Conservation (phyloP, 2,329 filamentous ascomycete genomes). For the Esteya vermicola region DNA sequence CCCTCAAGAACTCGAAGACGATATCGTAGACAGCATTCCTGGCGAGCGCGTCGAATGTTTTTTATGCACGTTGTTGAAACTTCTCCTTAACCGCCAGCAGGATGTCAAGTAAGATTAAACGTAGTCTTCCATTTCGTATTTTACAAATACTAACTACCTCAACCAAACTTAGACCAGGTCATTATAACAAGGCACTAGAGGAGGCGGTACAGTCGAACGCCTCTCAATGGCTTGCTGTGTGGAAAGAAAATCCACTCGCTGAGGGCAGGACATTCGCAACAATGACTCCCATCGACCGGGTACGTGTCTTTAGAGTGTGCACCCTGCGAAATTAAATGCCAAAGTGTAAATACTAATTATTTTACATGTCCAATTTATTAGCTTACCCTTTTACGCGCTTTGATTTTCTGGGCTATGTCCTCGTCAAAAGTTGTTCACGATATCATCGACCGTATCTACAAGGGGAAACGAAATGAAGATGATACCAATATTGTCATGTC, state of each 20-base stretch:
- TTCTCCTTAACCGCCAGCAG: conserved; percentile 94
- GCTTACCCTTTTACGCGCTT: conserved; percentile 69
- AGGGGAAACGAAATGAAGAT: conserved; percentile 69
- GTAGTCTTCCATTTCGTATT: conserved; percentile 8
- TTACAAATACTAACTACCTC: conserved; percentile 1
- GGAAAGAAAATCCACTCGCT: conserved; percentile 74
- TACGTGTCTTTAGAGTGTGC: conserved; percentile 31
- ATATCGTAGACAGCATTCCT: conserved; percentile 62
- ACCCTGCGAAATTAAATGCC: too few species aligned
- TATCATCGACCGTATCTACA: conserved; percentile 78
- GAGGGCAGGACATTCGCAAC: conserved; percentile 68
- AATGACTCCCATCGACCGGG: conserved; percentile 70
- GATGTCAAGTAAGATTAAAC: conserved; percentile 68
- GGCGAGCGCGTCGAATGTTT: conserved; percentile 78
- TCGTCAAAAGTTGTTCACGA: conserved; percentile 72
- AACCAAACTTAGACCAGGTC: conserved; percentile 80
- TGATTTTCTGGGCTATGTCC: conserved; percentile 78
- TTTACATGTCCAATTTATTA: conserved; percentile 21
- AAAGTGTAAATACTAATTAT: background rate
- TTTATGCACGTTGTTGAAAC: conserved; percentile 73
- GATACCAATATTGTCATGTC: conserved; percentile 71
- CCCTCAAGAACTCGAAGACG: conserved; percentile 86
- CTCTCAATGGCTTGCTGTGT: conserved; percentile 74
- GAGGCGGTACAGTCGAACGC: conserved; percentile 79
- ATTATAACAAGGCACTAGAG: conserved; percentile 86